Evolutionary conservation across 1,284 basidiomycete species (phyloP).

Genomic region (Cystobasidium sp.): DNA sequence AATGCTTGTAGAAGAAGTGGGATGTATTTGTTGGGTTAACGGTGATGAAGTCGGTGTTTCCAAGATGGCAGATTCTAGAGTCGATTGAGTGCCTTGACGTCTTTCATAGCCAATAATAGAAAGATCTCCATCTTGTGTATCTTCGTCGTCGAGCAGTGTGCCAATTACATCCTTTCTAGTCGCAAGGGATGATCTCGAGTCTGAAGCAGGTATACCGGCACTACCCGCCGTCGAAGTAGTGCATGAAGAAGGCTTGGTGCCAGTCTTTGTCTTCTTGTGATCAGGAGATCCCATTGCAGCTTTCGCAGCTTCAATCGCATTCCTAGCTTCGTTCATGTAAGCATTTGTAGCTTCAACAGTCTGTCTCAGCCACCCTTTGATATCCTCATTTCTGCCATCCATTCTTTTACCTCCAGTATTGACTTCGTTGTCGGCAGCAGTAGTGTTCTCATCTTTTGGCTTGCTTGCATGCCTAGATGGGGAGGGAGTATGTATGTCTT

Average conservation of each 20-base stretch:
- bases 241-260: not conserved
- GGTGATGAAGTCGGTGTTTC: constrained; percentile 35
- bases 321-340: constrained; percentile 29
- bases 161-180: not conserved
- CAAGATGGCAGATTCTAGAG: constrained; percentile 17
- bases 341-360: constrained; percentile 29
- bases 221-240: not conserved
- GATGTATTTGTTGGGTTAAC: not conserved
- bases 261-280: not conserved
- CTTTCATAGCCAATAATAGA: constrained; percentile 2
- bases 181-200: not conserved
- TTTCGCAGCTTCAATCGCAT: constrained; percentile 19
- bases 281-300: constrained; percentile 23
- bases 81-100: constrained; percentile 20
- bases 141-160: not conserved
- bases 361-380: constrained; percentile 31
- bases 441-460: not conserved
- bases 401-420: not conserved
- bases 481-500: no score
- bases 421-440: no score
- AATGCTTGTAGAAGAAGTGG: not conserved
- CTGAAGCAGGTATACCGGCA: not conserved
- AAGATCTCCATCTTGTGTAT: not conserved
- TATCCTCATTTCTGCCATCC: constrained; percentile 17
- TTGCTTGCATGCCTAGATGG: not conserved